These are phyloP conservation scores for Salix purpurea DNA, from an alignment of 345 rosid species.

Conservation along the genomic window DNA sequence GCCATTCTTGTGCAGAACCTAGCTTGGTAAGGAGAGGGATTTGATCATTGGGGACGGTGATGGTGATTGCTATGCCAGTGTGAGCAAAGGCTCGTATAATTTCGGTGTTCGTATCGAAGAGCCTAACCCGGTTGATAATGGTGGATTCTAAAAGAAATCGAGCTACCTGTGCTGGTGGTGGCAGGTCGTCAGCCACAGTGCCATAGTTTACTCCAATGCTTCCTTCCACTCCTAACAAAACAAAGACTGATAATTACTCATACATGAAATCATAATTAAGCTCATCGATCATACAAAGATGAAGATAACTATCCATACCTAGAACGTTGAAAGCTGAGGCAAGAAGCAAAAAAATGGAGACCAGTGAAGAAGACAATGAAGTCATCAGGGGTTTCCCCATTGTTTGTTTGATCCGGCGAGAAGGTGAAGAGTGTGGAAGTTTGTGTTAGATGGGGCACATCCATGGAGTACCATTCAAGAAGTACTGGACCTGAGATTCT, in stretches of 20 bases:
- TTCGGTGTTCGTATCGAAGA: slow-evolving; percentile 55
- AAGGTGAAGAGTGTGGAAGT: slow-evolving; percentile 4
- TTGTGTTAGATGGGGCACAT: background rate
- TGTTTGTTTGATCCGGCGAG: background rate
- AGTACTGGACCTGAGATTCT: slow-evolving; percentile 36
- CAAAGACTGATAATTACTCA: background rate
- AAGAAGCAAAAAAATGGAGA: slow-evolving; percentile 2
- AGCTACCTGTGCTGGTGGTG: slow-evolving; percentile 69
- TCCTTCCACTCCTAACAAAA: slow-evolving; percentile 38
- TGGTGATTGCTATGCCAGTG: slow-evolving; percentile 54
- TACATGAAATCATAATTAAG: background rate
- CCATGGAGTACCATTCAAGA: slow-evolving; percentile 18
- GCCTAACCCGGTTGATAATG: slow-evolving; percentile 57
- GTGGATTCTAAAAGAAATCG: slow-evolving; percentile 65
- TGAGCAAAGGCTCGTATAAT: slow-evolving; percentile 61
- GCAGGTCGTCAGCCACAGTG: slow-evolving; percentile 65
- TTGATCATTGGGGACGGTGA: slow-evolving; percentile 65
- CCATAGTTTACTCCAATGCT: slow-evolving; percentile 77
- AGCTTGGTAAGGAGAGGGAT: slow-evolving; percentile 59
- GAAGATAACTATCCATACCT: slow-evolving; percentile 13
- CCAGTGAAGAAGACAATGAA: slow-evolving; percentile 8
- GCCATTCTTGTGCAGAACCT: slow-evolving; percentile 56
- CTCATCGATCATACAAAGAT: no score
- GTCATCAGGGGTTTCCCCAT: slow-evolving; percentile 2
- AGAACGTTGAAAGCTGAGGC: slow-evolving; percentile 6